Conservation (phyloP, 2,329 filamentous ascomycete genomes). For the Lachnellula suecica region DNA sequence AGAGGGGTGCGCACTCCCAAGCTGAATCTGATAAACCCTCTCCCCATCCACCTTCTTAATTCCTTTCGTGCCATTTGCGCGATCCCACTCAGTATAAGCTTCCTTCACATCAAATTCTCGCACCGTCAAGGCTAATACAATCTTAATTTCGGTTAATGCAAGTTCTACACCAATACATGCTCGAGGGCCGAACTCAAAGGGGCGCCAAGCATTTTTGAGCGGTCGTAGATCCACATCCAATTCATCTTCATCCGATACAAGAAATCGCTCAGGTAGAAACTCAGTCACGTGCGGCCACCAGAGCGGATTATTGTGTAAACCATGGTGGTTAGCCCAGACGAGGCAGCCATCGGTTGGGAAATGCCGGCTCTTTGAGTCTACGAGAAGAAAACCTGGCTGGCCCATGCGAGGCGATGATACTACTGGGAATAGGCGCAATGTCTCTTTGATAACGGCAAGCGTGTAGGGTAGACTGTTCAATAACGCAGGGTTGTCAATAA, state of each 20-base stretch:
- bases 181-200: slow-evolving; percentile 53
- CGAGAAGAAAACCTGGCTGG: slow-evolving; percentile 9
- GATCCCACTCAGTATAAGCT: slow-evolving; percentile 22
- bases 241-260: too few relatives aligned
- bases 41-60: slow-evolving; percentile 14
- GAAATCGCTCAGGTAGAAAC: slow-evolving; percentile 49
- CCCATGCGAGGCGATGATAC: slow-evolving; percentile 18
- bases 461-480: slow-evolving; percentile 21
- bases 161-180: slow-evolving; percentile 57
- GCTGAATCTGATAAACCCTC: slow-evolving; percentile 21
- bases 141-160: slow-evolving; percentile 48
- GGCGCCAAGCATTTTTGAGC: slow-evolving; percentile 45
- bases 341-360: slow-evolving; percentile 15
- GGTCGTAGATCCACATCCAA: slow-evolving; percentile 36
- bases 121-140: slow-evolving; percentile 46
- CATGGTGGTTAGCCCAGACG: slow-evolving; percentile 14
- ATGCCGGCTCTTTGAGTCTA: slow-evolving; percentile 12
- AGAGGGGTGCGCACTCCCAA: too few relatives aligned
- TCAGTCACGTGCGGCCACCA: slow-evolving; percentile 43
- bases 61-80: slow-evolving; percentile 11
- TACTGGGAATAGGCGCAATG: slow-evolving; percentile 15
- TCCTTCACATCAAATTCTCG: slow-evolving; percentile 28
- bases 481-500: slow-evolving; percentile 14
- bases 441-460: slow-evolving; percentile 21
- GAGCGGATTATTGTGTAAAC: slow-evolving; percentile 36